Percentiles rank a stretch among this genome's conserved stretches.
phyloP scores from a whole-genome alignment of 2,329 filamentous ascomycete genomes.

The Scedosporium boydii region DNA sequence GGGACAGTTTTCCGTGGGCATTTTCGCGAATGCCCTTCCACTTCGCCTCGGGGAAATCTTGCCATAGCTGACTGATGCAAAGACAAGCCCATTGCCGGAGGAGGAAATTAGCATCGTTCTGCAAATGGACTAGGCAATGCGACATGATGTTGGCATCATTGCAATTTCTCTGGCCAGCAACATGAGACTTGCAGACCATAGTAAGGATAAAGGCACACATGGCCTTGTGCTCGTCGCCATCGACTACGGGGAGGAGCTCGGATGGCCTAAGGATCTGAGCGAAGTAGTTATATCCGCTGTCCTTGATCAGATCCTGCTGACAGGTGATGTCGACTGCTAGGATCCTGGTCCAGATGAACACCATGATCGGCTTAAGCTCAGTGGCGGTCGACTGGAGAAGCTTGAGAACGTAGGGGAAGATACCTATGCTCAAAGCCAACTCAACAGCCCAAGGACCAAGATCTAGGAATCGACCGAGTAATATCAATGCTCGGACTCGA shows the following conservation, averaged over 20 bases:
- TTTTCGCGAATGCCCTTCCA: slow-evolving; percentile 89
- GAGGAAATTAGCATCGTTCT: slow-evolving; percentile 78
- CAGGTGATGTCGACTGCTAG: slow-evolving; percentile 91
- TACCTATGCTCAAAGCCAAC: slow-evolving; percentile 90
- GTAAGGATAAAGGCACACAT: slow-evolving; percentile 98
- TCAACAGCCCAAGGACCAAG: slow-evolving; percentile 98
- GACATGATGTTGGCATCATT: slow-evolving; percentile 85
- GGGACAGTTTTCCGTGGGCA: slow-evolving; percentile 72
- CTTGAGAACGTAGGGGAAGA: slow-evolving; percentile 98
- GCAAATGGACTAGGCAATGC: slow-evolving; percentile 74
- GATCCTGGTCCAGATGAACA: slow-evolving; percentile 97
- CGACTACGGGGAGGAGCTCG: slow-evolving; percentile 74
- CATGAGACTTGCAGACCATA: slow-evolving; percentile 93
- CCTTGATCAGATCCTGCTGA: slow-evolving; percentile 88
- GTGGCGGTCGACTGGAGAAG: slow-evolving; percentile 88
- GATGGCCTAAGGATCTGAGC: slow-evolving; percentile 81
- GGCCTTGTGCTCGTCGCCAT: slow-evolving; percentile 88
- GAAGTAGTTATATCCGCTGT: slow-evolving; percentile 96
- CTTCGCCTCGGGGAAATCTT: slow-evolving; percentile 83
- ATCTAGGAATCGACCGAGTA: slow-evolving; percentile 88
- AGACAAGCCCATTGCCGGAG: slow-evolving; percentile 92
- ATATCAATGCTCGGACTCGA: slow-evolving; percentile 77
- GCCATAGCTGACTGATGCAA: slow-evolving; percentile 91
- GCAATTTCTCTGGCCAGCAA: slow-evolving; percentile 83
- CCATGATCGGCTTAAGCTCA: slow-evolving; percentile 96